phyloP scores from a whole-genome alignment of 1,139 yeast species.

The Pichia sp. region DNA sequence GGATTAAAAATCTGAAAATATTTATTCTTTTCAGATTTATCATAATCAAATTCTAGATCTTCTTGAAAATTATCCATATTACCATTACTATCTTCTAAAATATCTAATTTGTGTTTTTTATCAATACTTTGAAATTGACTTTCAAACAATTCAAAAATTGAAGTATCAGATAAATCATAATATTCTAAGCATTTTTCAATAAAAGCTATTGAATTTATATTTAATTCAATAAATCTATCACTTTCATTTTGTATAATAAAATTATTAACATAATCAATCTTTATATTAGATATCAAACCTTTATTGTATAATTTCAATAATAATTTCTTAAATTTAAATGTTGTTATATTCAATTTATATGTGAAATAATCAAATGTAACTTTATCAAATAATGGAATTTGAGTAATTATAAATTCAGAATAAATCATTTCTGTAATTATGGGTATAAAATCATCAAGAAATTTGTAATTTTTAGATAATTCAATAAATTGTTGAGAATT shows the following conservation, averaged over 20 bases:
- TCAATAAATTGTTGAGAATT: constrained; percentile 25
- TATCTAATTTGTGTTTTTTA: neutral
- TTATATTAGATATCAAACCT: constrained; percentile 39
- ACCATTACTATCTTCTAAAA: neutral
- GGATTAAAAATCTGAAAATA: no score
- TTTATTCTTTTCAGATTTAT: no score
- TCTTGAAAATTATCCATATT: neutral
- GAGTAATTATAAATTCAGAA: constrained; percentile 17
- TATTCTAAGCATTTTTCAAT: constrained; percentile 5
- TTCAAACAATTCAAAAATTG: neutral
- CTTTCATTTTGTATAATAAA: neutral
- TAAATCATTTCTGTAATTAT: constrained; percentile 26
- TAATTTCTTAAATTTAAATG: constrained; percentile 20
- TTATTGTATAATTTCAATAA: constrained; percentile 37
- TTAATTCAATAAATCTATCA: neutral
- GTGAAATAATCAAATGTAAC: constrained; percentile 19
- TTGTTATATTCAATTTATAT: constrained; percentile 15
- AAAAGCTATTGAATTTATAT: neutral
- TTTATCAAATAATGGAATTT: constrained; percentile 18
- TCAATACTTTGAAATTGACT: neutral
- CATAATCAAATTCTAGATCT: neutral
- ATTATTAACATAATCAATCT: constrained; percentile 42
- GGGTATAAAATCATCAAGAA: constrained; percentile 31
- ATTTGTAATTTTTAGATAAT: constrained; percentile 31
- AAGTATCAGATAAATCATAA: neutral